These are phyloP conservation scores for Saturnispora sanitii DNA, from an alignment of 805 yeast species.

Conservation along the genomic window DNA sequence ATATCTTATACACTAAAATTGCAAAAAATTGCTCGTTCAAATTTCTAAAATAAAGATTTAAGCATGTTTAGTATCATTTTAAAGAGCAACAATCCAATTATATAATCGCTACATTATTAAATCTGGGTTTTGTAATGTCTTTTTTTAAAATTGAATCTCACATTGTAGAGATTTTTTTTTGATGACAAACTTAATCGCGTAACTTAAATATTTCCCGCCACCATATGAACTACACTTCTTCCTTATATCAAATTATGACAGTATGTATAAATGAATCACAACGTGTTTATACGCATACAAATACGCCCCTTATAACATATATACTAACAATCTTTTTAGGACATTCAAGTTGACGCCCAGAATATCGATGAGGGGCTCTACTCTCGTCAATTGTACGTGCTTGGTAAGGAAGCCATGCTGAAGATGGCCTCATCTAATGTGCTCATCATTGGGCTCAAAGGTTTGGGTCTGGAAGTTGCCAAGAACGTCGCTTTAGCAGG, in stretches of 20 bases:
- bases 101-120: no score
- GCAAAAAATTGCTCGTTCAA: no score
- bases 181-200: neutral
- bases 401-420: constrained; percentile 97
- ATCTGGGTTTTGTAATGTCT: no score
- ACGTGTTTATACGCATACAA: neutral
- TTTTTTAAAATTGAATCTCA: no score
- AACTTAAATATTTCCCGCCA: neutral
- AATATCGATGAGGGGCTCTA: constrained; percentile 88
- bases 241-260: neutral
- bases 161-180: no score
- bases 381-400: constrained; percentile 91
- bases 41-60: no score
- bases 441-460: constrained; percentile 81
- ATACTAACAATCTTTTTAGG: constrained; percentile 14
- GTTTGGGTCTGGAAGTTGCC: constrained; percentile 93
- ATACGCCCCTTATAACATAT: no score
- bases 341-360: constrained; percentile 34
- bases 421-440: constrained; percentile 92
- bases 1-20: no score
- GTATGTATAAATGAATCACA: neutral
- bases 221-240: neutral
- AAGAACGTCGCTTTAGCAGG: constrained; percentile 96
- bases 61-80: no score
- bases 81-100: no score